Evolutionary conservation across 352 stramenopile genomes (phyloP).

Genomic region (Phytophthora sp.): DNA sequence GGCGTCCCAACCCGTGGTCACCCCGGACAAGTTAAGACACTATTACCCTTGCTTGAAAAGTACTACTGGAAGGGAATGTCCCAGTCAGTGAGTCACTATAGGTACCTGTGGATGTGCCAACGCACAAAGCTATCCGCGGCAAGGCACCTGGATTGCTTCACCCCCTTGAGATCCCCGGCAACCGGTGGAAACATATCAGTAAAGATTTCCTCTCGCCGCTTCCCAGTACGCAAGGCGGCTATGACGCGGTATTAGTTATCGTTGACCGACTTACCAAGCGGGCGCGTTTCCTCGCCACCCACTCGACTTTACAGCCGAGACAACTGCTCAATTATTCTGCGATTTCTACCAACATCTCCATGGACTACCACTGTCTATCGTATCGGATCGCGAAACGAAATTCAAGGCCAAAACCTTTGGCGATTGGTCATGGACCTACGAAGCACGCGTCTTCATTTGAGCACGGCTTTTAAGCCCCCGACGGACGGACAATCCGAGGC

Average conservation of each 20-base stretch:
- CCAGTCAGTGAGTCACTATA: neutral
- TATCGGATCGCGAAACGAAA: neutral
- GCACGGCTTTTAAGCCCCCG: neutral
- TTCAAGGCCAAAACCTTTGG: no score
- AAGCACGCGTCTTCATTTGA: neutral
- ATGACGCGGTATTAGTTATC: conserved; percentile 17
- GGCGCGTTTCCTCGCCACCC: conserved; percentile 13
- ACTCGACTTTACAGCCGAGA: neutral
- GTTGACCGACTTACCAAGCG: conserved; percentile 20
- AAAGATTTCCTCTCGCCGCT: conserved; percentile 3
- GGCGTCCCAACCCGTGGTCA: neutral
- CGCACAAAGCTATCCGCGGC: neutral
- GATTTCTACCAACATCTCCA: neutral
- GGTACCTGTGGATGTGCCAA: neutral
- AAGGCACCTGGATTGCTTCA: neutral
- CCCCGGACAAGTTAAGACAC: neutral
- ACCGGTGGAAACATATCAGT: neutral
- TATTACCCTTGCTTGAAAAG: neutral
- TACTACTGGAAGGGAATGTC: conserved; percentile 1
- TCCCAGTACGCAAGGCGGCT: neutral
- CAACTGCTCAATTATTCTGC: neutral
- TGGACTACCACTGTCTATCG: neutral
- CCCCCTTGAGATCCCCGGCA: neutral
- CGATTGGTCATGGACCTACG: no score
- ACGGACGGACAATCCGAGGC: neutral